Percentiles rank a stretch among this genome's conserved stretches.
Conservation (phyloP, 163 green algal species). For the Chlorella variabilis region DNA sequence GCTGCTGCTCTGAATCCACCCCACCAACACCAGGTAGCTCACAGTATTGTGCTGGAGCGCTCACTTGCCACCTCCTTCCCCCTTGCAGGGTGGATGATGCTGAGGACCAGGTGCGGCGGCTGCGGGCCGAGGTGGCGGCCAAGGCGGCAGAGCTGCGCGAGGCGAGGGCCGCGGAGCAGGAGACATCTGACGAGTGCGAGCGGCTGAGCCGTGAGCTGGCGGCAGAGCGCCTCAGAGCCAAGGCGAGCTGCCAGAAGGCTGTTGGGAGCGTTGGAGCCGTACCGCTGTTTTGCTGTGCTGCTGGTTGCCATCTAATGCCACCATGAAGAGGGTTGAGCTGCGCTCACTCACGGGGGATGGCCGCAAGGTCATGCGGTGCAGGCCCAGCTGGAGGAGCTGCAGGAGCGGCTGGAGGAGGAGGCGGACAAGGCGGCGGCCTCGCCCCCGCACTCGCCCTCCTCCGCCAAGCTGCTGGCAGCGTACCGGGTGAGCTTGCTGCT, state of each 20-base stretch:
- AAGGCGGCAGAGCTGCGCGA: constrained; percentile 18
- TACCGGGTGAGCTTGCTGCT: constrained; percentile 7
- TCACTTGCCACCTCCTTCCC: no score
- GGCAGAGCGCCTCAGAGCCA: constrained; percentile 12
- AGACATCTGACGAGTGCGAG: neutral
- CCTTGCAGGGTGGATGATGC: neutral
- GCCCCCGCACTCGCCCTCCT: neutral
- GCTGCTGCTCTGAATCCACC: no score
- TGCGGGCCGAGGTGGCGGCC: constrained; percentile 28
- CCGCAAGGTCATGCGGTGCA: neutral
- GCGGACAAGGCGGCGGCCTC: neutral
- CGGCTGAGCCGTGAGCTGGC: constrained; percentile 17
- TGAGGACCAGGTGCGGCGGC: neutral
- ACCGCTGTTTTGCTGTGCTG: neutral
- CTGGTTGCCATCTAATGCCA: no score
- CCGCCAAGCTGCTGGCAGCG: neutral
- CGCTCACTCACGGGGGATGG: no score
- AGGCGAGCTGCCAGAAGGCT: neutral
- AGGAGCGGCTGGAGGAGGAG: constrained; percentile 6
- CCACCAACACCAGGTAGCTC: no score
- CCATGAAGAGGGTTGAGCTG: no score
- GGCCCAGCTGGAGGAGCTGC: neutral
- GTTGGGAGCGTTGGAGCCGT: neutral
- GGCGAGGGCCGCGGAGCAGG: constrained; percentile 1
- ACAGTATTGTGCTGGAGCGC: no score